A percentile compares a stretch with the other conserved stretches of the same genome.
Evolutionary conservation across 306 rosid species (phyloP).

Genomic region (Astragalus glycyphyllos): DNA sequence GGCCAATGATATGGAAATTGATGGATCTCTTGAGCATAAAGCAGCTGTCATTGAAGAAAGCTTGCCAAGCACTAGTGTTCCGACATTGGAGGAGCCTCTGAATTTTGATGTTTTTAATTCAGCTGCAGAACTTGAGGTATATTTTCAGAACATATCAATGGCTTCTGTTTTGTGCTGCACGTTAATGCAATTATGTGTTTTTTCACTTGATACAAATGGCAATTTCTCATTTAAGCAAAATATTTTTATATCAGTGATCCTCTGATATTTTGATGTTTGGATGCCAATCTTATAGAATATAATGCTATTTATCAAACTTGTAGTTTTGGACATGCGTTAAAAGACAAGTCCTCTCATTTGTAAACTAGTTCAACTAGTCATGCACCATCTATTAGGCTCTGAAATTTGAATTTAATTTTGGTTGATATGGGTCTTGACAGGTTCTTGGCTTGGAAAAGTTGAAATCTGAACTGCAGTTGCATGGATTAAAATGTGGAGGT

Average conservation of each 20-base stretch:
- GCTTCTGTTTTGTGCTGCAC: constrained; percentile 20
- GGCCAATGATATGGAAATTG: constrained; percentile 50
- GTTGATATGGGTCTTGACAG: constrained; percentile 46
- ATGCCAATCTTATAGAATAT: background rate
- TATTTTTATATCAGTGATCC: background rate
- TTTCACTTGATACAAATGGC: background rate
- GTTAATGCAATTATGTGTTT: background rate
- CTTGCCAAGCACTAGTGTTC: constrained; percentile 42
- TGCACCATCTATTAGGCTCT: background rate
- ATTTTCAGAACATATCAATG: background rate
- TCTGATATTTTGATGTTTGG: background rate
- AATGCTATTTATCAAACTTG: background rate
- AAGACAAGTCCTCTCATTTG: constrained; percentile 1
- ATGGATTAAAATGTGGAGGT: constrained; percentile 93
- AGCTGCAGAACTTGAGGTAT: constrained; percentile 92
- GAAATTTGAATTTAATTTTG: constrained; percentile 29
- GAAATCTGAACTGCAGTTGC: constrained; percentile 76
- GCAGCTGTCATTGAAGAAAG: constrained; percentile 50
- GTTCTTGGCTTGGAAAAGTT: constrained; percentile 83
- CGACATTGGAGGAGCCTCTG: constrained; percentile 56
- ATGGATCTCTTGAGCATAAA: constrained; percentile 50
- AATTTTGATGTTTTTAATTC: constrained; percentile 64
- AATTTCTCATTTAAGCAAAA: background rate
- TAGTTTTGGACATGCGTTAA: background rate
- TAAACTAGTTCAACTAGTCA: constrained; percentile 7